Base-by-base conservation (phyloP, 1,284 basidiomycete species). In the Caloboletus firmus region DNA sequence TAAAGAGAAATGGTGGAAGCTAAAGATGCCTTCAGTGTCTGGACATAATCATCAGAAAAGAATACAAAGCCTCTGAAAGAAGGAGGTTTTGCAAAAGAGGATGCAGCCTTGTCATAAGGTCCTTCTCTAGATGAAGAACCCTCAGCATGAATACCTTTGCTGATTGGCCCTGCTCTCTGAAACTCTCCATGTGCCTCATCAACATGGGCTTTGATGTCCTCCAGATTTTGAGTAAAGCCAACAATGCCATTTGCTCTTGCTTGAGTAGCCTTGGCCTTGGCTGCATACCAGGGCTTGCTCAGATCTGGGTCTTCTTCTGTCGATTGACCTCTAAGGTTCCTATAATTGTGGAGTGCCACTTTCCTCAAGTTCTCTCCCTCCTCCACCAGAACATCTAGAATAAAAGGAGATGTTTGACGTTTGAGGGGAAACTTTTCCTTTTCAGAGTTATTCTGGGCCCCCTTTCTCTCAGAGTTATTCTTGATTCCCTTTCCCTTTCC, bases 1-100 rank as follows among this genome's bases (percentile, higher is more conserved):
- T 10, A 34, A 0, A 57, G 22, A 1, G 49, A 52, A 5, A 53
- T 56, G 0, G 17, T 32, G 40, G 77, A 76, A 0, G 82, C 81
- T 40, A 72, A 79, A 0, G 82, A 82, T 0, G 81, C 82, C 59
- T 79, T 82, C 20, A 84, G 58, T 13, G 64, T 67, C 17, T 72
- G 65, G 1, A 79, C 53, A 24, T 78, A 66, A 2, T 65, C 62
- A 9, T 72, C 70, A 2, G 72, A 64, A 6, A 63, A 51, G 6
- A 57, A 58, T 0, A 52, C 20, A 39, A 69, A 62, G 1, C 41
- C 41, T 39, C 32, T 40, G 42, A 71, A 66, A 1, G 8, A 0
- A 13, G 64, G 67, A 9, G 32, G 4, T 15, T 49, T 39, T 20
- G 67, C 46, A 60, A 71, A 69, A 0, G 1, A 10, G 0, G 40